A percentile compares a stretch with the other conserved stretches of the same genome.
These are phyloP conservation scores for Hypoxylon sp. DNA, from an alignment of 2,329 filamentous ascomycete genomes.

Conservation along the genomic window DNA sequence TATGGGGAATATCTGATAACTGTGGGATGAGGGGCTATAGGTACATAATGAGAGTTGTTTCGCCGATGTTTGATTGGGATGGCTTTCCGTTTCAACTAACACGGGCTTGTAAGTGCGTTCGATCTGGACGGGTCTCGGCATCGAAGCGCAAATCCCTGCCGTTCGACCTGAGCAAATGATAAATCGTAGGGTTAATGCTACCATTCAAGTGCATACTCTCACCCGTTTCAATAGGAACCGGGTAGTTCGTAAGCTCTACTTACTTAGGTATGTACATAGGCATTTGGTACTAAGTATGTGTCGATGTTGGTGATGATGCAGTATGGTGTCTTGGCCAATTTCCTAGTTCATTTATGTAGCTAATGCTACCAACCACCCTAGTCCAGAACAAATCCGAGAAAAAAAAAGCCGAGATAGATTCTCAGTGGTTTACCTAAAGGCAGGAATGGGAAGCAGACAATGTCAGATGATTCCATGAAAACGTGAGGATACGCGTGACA, in stretches of 20 bases:
- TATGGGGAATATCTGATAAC: conserved; percentile 7
- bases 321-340: background rate
- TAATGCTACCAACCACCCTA: conserved; percentile 17
- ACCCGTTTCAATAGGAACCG: conserved; percentile 30
- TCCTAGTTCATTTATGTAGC: background rate
- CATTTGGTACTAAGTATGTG: conserved; percentile 7
- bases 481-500: conserved; percentile 32
- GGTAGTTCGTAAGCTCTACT: conserved; percentile 15
- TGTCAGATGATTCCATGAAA: conserved; percentile 30
- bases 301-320: conserved; percentile 2
- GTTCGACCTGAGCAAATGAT: conserved; percentile 30
- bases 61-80: conserved; percentile 39
- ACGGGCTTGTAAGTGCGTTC: conserved; percentile 18
- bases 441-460: conserved; percentile 6
- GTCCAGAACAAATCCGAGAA: conserved; percentile 29
- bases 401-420: conserved; percentile 23
- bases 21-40: conserved; percentile 10
- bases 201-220: conserved; percentile 21
- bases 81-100: conserved; percentile 40
- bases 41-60: conserved; percentile 30
- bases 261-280: conserved; percentile 10
- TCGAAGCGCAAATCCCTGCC: conserved; percentile 24
- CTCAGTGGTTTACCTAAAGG: conserved; percentile 3
- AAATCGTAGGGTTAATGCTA: conserved; percentile 18
- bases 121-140: conserved; percentile 31